Evolutionary conservation across 345 rosid species (phyloP), one percentile per base, ranked within the genome.

Genomic region (Populus davidiana): DNA sequence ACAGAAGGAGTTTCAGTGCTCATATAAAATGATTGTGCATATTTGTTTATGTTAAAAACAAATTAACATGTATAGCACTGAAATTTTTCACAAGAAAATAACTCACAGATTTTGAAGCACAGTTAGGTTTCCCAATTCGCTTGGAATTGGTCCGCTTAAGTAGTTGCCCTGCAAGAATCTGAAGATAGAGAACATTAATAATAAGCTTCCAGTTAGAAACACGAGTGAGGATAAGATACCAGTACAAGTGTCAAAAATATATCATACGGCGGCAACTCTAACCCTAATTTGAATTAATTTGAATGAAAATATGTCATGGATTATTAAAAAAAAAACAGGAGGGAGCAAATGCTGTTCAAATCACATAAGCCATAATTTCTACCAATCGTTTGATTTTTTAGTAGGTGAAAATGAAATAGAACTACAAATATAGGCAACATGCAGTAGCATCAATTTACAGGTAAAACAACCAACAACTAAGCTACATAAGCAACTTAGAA

Each of bases 121-220:
- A 20, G 94, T 79, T 70, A 95, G 80, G 79, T 90, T 87, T 83
- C 96, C 99, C 79, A 95, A 31, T 82, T 91, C 97, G 82, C 90
- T 81, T 39, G 99, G 99, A 78, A 95, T 87, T 13, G 71, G 62
- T 59, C 91, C 98, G 67, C 91, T 90, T 63, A 95, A 80, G 89
- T 92, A 95, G 86, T 96, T 93, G n/a, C 88, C 86, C 89, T 93
- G 97, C 92, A 96, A 81, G 87, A 76, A 88, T 82, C 98, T 96
- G 90, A 63, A 81, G n/a, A 75, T 5, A 85, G 39, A 77, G 43
- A 36, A 75, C 33, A 71, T 18, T 20, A 25, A 65, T 7, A 25
- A 65, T 69, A 64, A 50, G 74, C 78, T 65, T 62, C 21, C 11
- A 31, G 69, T 62, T 39, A n/a, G 50, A 25, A 8, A 5, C 12